Evolutionary conservation across 192 early-diverging fungal species (phyloP).

Genomic region (Coemansia sp.): DNA sequence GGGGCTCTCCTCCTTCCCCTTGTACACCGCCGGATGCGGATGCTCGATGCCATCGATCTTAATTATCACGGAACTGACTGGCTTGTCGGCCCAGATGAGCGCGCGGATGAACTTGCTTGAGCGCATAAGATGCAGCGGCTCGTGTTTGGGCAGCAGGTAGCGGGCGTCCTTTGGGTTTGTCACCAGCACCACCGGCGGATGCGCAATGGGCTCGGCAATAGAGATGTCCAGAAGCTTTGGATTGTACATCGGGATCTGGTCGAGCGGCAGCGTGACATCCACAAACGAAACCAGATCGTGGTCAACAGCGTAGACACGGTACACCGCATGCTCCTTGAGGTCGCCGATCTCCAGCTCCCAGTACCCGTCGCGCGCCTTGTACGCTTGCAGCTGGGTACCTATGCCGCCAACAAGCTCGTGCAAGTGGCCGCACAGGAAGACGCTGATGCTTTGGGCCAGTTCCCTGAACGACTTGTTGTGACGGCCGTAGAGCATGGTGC

Average conservation of each 20-base stretch:
- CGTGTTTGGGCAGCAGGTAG: conserved; percentile 67
- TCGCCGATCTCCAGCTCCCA: conserved; percentile 88
- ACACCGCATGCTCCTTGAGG: conserved; percentile 86
- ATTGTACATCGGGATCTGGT: conserved; percentile 58
- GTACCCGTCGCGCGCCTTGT: conserved; percentile 62
- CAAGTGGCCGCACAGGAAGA: conserved; percentile 86
- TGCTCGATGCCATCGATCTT: conserved; percentile 57
- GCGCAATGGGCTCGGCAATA: conserved; percentile 37
- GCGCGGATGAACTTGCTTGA: conserved; percentile 72
- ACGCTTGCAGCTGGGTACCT: conserved; percentile 63
- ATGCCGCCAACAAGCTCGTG: conserved; percentile 65
- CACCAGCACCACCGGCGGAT: conserved; percentile 75
- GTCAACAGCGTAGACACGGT: conserved; percentile 83
- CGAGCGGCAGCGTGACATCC: conserved; percentile 68
- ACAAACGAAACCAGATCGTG: conserved; percentile 81
- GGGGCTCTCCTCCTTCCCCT: conserved; percentile 43
- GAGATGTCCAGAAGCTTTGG: conserved; percentile 25
- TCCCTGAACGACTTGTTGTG: conserved; percentile 62
- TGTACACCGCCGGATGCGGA: conserved; percentile 49
- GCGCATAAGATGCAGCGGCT: conserved; percentile 67
- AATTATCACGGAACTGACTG: conserved; percentile 44
- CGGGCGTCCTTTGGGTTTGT: conserved; percentile 88
- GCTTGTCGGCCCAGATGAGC: conserved; percentile 66
- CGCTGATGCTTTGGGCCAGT: conserved; percentile 62
- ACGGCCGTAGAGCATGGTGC: conserved; percentile 72